Conservation (phyloP, 805 yeast species). For the Pichia manshurica region DNA sequence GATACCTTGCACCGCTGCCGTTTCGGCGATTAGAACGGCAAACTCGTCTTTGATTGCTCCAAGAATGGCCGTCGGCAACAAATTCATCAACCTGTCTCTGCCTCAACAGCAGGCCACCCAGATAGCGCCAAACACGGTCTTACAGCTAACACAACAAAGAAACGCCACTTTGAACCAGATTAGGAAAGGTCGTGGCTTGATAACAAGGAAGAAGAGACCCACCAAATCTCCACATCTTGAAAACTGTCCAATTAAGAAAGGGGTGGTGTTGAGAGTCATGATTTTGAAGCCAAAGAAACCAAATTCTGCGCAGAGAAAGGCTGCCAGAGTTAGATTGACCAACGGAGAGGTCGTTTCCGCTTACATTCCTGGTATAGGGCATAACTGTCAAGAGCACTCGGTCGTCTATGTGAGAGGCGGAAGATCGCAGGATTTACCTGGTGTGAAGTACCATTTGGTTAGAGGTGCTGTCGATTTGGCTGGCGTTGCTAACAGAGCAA, state of each 20-base stretch:
- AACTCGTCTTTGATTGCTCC: conserved; percentile 17
- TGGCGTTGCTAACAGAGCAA: conserved; percentile 89
- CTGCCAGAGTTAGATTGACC: conserved; percentile 87
- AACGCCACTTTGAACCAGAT: conserved; percentile 75
- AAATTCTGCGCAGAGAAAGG: conserved; percentile 95
- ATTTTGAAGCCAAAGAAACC: conserved; percentile 97
- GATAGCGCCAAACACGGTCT: conserved; percentile 9
- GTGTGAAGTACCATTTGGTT: conserved; percentile 90
- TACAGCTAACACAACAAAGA: conserved; percentile 35
- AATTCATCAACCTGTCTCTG: conserved; percentile 14
- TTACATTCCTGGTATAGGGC: conserved; percentile 98
- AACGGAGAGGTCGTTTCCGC: conserved; percentile 88
- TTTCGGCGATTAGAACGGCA: conserved; percentile 4
- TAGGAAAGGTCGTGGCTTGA: conserved; percentile 54
- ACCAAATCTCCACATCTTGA: conserved; percentile 78
- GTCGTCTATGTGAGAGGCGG: conserved; percentile 98
- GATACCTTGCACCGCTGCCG: conserved; percentile 6
- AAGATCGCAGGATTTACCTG: conserved; percentile 95
- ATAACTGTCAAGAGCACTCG: conserved; percentile 95
- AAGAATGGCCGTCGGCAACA: conserved; percentile 10
- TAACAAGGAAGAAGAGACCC: conserved; percentile 33
- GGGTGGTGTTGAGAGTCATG: conserved; percentile 91
- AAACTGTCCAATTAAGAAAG: conserved; percentile 80
- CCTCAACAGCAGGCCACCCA: no score
- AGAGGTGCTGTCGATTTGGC: conserved; percentile 91